Evolutionary conservation across 495 filamentous ascomycete species (phyloP).

Genomic region (Letharia columbiana): DNA sequence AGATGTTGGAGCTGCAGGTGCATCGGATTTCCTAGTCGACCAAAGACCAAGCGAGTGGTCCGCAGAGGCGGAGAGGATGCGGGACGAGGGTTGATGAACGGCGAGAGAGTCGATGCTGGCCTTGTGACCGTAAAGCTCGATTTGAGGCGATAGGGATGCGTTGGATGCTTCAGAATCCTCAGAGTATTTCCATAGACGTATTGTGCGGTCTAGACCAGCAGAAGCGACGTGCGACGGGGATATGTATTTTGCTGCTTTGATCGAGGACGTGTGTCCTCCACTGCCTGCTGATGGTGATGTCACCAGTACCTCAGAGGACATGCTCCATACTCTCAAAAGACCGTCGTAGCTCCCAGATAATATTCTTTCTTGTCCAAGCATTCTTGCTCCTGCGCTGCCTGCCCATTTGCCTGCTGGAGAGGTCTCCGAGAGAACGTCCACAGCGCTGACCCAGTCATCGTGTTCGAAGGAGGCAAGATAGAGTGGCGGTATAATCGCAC

Average conservation of each 20-base stretch:
- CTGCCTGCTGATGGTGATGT: conserved; percentile 53
- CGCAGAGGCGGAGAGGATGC: conserved; percentile 71
- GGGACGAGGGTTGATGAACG: conserved; percentile 63
- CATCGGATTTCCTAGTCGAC: conserved; percentile 64
- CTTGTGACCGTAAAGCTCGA: conserved; percentile 85
- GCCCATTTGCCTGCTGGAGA: conserved; percentile 54
- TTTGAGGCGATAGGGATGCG: conserved; percentile 58
- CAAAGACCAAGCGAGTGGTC: conserved; percentile 79
- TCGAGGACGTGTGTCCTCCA: conserved; percentile 63
- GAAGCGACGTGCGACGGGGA: conserved; percentile 69
- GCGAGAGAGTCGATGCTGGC: conserved; percentile 64
- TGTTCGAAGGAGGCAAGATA: conserved; percentile 85
- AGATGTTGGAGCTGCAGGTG: conserved; percentile 56
- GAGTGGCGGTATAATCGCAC: conserved; percentile 76
- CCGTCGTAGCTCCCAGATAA: conserved; percentile 90
- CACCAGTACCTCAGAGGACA: conserved; percentile 66
- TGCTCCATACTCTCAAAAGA: conserved; percentile 77
- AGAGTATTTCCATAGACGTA: conserved; percentile 81
- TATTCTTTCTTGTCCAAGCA: conserved; percentile 56
- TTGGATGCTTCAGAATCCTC: conserved; percentile 51
- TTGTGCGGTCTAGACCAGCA: conserved; percentile 67
- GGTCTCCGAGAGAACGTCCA: conserved; percentile 69
- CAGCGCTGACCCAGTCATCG: conserved; percentile 91
- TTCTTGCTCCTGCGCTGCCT: conserved; percentile 32
- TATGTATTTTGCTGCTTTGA: conserved; percentile 75